These are phyloP conservation scores for Fusarium ambrosium DNA, from an alignment of 2,329 filamentous ascomycete species.

Conservation along the genomic window DNA sequence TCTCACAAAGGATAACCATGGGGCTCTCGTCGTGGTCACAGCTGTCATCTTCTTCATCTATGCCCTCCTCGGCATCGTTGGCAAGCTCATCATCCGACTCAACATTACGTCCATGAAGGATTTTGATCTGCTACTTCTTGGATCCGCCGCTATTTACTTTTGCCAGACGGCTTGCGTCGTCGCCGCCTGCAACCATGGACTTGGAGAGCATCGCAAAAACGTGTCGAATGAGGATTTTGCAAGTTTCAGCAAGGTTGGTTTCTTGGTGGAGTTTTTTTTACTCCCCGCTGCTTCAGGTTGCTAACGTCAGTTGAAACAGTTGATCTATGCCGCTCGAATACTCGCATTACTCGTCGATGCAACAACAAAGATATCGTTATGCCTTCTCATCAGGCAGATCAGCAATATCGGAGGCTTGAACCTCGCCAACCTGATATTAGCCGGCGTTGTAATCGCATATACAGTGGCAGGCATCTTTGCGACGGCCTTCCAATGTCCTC, in stretches of 20 bases:
- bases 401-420: constrained; percentile 28
- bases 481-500: constrained; percentile 31
- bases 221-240: constrained; percentile 16
- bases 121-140: constrained; percentile 31
- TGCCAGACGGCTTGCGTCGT: constrained; percentile 40
- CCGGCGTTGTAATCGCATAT: constrained; percentile 22
- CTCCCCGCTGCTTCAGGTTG: neutral
- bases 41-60: constrained; percentile 41
- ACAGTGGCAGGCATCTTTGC: constrained; percentile 30
- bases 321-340: constrained; percentile 40
- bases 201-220: constrained; percentile 27
- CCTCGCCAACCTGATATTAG: constrained; percentile 29
- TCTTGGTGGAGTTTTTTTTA: neutral
- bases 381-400: constrained; percentile 43
- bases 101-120: constrained; percentile 43
- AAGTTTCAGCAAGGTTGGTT: constrained; percentile 35
- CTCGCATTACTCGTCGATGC: constrained; percentile 35
- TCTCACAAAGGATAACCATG: constrained; percentile 37
- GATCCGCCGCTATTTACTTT: constrained; percentile 26
- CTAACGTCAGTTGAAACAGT: constrained; percentile 19
- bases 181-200: constrained; percentile 28
- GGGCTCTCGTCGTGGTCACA: constrained; percentile 40
- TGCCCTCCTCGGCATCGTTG: constrained; percentile 35
- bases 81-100: constrained; percentile 41
- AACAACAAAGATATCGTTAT: constrained; percentile 39